Base-by-base conservation (phyloP, 2,329 filamentous ascomycete species). In the Zasmidium cellare region DNA sequence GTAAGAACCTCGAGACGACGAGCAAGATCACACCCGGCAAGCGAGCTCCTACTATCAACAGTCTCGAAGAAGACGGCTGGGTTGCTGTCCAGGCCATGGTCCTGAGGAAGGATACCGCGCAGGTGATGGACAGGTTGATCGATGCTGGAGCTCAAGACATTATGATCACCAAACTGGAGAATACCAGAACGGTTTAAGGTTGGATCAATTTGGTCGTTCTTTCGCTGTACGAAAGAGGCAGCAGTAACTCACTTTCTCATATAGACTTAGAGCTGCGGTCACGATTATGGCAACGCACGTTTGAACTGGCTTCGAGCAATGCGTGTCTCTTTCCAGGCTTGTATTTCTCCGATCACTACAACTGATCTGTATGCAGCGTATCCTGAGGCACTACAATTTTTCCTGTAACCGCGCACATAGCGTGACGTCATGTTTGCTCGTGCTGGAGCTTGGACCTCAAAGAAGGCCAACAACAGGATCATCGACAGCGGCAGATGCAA, bases 21-120 rank as follows among this genome's bases (percentile, higher is more conserved):
- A 85, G 83, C 48, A 83, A 83, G 66, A 90, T 97, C 72, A 97
- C 94, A 0, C 94, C 94, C 0, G 94, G 94, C 61, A 96, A 94
- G 79, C 89, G 94, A 51, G 92, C 94, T 1, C 91, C 94, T 2
- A 97, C 93, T 1, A 83, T 97, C 66, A 97, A 90, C n/a, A 81
- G 89, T 16, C 81, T 99, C 2, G 93, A 97, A 66, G 89, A 91
- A 71, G 86, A 91, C 56, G 90, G 87, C 54, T 97, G 93, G 93
- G 91, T 97, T 35, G 92, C 93, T n/a, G 89, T 97, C 62, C 91
- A 87, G 72, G 87, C 87, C 51, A 97, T 97, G 93, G 92, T 96
- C 6, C 87, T 91, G 80, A 90, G 91, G 79, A 93, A 91, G 79
- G 84, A 84, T 69, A 88, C 96, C 70, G 92, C 92, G 1, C 80